Evolutionary conservation across 352 stramenopile genomes (phyloP).

Genomic region (Pythium guiyangense): DNA sequence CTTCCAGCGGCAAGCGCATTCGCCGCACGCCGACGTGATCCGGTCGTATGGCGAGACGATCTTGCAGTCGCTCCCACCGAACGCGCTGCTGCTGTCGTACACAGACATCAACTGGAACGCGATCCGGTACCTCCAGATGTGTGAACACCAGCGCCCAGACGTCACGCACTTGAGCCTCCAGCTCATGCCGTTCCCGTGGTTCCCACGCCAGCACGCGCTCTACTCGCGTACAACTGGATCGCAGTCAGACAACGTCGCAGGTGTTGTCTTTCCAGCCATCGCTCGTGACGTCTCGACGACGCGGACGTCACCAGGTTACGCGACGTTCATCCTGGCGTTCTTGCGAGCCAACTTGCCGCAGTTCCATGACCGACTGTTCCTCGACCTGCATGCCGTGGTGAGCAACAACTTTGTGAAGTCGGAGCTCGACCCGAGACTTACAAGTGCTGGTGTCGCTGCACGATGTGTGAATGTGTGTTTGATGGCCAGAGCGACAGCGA

Average conservation of each 20-base stretch:
- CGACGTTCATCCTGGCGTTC: constrained; percentile 35
- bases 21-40: constrained; percentile 24
- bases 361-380: constrained; percentile 26
- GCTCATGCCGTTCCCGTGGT: constrained; percentile 86
- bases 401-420: background rate
- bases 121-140: constrained; percentile 66
- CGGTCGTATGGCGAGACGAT: constrained; percentile 32
- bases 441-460: background rate
- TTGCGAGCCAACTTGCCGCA: constrained; percentile 28
- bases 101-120: constrained; percentile 85
- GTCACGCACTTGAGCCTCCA: constrained; percentile 71
- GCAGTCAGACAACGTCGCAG: background rate
- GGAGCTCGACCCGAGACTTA: background rate
- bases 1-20: background rate
- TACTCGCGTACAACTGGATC: constrained; percentile 11
- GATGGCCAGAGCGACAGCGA: constrained; percentile 34
- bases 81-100: constrained; percentile 65
- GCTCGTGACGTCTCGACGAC: constrained; percentile 26
- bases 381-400: constrained; percentile 59
- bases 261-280: constrained; percentile 32
- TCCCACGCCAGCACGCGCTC: constrained; percentile 35
- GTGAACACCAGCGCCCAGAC: constrained; percentile 46
- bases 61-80: constrained; percentile 33
- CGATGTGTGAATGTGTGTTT: background rate
- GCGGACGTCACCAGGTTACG: constrained; percentile 32